Conservation (phyloP, 495 filamentous ascomycete genomes). For the Daldinia caldariorum region DNA sequence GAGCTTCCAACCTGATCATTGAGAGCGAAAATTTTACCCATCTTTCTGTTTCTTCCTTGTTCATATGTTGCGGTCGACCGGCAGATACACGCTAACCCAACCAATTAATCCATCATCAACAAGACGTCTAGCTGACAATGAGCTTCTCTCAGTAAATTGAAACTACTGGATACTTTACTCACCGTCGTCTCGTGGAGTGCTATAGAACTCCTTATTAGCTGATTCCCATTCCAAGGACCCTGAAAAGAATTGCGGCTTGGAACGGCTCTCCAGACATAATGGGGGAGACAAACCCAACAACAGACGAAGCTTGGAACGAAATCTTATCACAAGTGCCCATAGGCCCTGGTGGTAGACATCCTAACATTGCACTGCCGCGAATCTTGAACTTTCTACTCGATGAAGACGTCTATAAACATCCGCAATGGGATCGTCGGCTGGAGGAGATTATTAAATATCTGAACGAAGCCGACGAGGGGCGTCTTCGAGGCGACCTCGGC, state of each 20-base stretch:
- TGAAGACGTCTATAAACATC: slow-evolving; percentile 33
- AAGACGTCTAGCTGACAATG: slow-evolving; percentile 28
- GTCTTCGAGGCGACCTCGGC: slow-evolving; percentile 38
- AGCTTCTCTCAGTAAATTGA: slow-evolving; percentile 12
- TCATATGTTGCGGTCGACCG: slow-evolving; percentile 21
- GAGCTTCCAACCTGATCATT: slow-evolving; percentile 12
- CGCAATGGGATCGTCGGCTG: slow-evolving; percentile 21
- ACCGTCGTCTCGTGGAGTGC: slow-evolving; percentile 7
- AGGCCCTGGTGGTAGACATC: slow-evolving; percentile 32
- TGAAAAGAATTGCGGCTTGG: neutral
- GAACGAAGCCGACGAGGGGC: slow-evolving; percentile 23
- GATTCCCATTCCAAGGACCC: neutral
- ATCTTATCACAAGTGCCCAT: neutral
- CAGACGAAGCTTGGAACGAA: neutral
- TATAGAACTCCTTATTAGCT: neutral
- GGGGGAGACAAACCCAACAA: neutral
- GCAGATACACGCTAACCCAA: slow-evolving; percentile 5
- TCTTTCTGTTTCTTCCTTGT: slow-evolving; percentile 26
- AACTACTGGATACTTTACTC: slow-evolving; percentile 12
- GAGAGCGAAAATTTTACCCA: slow-evolving; percentile 21
- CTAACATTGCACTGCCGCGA: slow-evolving; percentile 18
- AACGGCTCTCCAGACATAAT: slow-evolving; percentile 6
- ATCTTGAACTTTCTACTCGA: slow-evolving; percentile 40
- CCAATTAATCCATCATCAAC: slow-evolving; percentile 15
- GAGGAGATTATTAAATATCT: slow-evolving; percentile 32